Evolutionary conservation across 2,329 filamentous ascomycete species (phyloP), one percentile per base, ranked within the genome.

Genomic region (Dothistroma pini): DNA sequence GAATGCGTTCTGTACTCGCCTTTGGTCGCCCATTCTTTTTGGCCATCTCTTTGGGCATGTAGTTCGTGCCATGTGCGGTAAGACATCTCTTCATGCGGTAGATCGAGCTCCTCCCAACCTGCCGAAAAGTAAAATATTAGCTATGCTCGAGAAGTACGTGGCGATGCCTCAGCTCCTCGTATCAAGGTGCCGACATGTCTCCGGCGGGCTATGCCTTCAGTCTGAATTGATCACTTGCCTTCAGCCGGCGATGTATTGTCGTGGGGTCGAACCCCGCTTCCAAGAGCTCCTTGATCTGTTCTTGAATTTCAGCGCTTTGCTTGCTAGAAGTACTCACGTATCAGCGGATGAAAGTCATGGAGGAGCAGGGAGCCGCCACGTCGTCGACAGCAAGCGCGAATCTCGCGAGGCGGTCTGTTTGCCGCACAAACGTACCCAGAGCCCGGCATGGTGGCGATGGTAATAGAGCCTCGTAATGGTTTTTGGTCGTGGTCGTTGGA

Each of bases 21-120:
- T 29, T 29, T 29, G 25, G 25, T 29, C 25, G 25, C 6, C 25
- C 25, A 63, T 73, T 73, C 66, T 73, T 73, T 66, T 73, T 74
- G 56, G 72, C 72, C 61, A 71, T 54, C 65, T 71, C 72, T 7
- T 62, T 51, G 10, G 71, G 71, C 64, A 72, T 71, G 54, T 73
- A 73, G 21, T 71, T 70, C 16, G 71, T 71, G 35, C 71, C 71
- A 66, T 74, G 70, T 50, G 70, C 67, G 51, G 71, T 65, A 14
- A 74, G 61, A 57, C 70, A 69, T 63, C 71, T 65, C 59, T 72
- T 72, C 71, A 74, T 74, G 66, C 71, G 71, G 66, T 74, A 73
- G 57, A 74, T 72, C 31, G 63, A 67, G 61, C 68, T 71, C 71
- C 25, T 29, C 6, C 25, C 25, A 6, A 29, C 25, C 25, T 29